Base-by-base conservation (phyloP, 352 stramenopile species). In the Globisporangium alternatum region DNA sequence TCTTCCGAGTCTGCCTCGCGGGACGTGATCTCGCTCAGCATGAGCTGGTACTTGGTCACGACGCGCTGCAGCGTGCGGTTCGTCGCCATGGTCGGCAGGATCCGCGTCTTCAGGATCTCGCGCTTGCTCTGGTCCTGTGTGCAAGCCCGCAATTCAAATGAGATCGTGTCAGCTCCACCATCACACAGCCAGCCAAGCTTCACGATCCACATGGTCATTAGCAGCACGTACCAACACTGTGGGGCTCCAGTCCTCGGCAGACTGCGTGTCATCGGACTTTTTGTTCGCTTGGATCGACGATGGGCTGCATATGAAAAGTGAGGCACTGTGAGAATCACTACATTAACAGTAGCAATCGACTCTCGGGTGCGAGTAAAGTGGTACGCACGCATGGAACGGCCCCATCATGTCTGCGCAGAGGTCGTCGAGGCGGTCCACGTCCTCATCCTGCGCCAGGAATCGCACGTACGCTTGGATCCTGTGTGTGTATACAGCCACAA, bases 51-150 rank as follows among this genome's bases (percentile, higher is more conserved):
- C 68, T 94, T 93, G 35, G 79, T 79, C 43, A 93, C 85, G 13
- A 96, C 77, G 22, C 85, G 88, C 68, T 96, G 88, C 15, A 96
- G 74, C 53, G 83, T 77, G 37, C 85, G 85, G 62, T 96, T 94
- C 10, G 77, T 72, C 28, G 85, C 86, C 66, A 96, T 92, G 22
- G 80, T 88, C 21, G 85, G 88, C 51, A 96, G 68, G 33, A 96
- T 80, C 39, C 85, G 67, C 2, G 70, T 72, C 51, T 85, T 90
- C 31, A 96, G 74, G 44, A 96, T 66, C 21, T 89, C 75, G n/a
- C 88, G 83, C 77, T 92, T 92, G 35, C 68, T 60, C 25, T 85
- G 64, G 52, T 79, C 82, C 87, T 95, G 43, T 41, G n/a, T 28
- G 25, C 7, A 49, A 45, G 5, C 30, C 2, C 33, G 22, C 19